Conservation (phyloP, 306 rosid genomes). For the Prunus mume region DNA sequence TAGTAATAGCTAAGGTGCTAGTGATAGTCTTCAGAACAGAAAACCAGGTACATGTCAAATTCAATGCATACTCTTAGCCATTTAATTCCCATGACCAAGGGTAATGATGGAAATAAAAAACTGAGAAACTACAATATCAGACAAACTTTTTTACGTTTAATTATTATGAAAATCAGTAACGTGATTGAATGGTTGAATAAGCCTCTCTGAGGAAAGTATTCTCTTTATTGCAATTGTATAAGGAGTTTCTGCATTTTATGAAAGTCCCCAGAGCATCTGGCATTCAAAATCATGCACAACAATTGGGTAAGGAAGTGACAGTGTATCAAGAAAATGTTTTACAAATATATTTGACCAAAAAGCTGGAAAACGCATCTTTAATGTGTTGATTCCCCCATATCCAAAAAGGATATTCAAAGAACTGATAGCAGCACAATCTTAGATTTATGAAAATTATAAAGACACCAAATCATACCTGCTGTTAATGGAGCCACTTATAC, state of each 20-base stretch:
- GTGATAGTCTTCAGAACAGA: background rate
- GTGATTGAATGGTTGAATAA: background rate
- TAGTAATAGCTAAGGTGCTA: background rate
- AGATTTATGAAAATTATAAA: background rate
- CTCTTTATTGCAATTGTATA: background rate
- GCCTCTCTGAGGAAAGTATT: background rate
- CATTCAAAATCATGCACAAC: background rate
- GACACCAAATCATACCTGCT: constrained; percentile 50
- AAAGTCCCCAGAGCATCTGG: background rate
- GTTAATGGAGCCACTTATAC: constrained; percentile 66
- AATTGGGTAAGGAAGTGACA: background rate
- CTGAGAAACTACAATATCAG: no score
- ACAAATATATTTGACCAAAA: background rate
- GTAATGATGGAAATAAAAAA: no score
- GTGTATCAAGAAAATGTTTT: background rate
- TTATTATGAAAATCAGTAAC: background rate
- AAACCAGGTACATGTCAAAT: background rate
- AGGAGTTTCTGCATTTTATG: background rate
- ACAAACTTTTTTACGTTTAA: no score
- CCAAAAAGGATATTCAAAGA: constrained; percentile 1
- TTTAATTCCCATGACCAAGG: background rate
- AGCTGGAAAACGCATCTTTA: background rate
- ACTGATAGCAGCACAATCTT: constrained; percentile 11
- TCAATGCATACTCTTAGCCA: background rate
- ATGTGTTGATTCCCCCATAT: background rate